These are phyloP conservation scores for Cladosporium cucumerinum DNA, from an alignment of 2,329 filamentous ascomycete species.

Conservation along the genomic window DNA sequence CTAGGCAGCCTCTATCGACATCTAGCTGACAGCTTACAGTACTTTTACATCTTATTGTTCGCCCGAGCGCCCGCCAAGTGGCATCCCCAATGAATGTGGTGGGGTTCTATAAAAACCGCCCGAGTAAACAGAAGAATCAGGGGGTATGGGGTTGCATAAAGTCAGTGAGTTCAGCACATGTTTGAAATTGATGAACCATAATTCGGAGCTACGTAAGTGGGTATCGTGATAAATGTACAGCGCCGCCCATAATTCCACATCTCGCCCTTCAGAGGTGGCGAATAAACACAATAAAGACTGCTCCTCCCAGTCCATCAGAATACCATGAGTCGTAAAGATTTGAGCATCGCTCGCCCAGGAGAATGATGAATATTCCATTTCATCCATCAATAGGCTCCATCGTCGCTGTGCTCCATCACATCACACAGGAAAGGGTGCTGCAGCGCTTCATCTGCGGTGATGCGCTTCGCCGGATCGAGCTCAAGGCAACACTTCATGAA, in stretches of 20 bases:
- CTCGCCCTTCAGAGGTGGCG: background rate
- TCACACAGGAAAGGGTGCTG: slow-evolving; percentile 60
- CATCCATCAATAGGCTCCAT: background rate
- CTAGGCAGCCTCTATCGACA: background rate
- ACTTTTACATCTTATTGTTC: background rate
- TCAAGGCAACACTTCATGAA: slow-evolving; percentile 74
- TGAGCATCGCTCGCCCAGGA: background rate
- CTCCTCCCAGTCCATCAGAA: background rate
- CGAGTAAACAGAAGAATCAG: slow-evolving; percentile 7
- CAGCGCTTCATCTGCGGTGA: slow-evolving; percentile 72
- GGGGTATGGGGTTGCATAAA: background rate
- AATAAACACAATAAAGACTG: background rate
- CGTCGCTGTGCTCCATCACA: slow-evolving; percentile 9
- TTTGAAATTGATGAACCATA: background rate
- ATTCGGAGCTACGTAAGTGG: slow-evolving; percentile 12
- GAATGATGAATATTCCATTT: background rate
- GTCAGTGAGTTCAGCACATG: background rate
- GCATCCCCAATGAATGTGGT: background rate
- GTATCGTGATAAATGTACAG: slow-evolving; percentile 13
- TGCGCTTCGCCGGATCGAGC: slow-evolving; percentile 68
- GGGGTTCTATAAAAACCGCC: background rate
- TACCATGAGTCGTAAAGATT: background rate
- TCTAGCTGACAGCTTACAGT: background rate
- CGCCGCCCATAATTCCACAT: background rate
- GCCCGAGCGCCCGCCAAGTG: background rate